These are phyloP conservation scores for Alternaria postmessia DNA, from an alignment of 2,329 filamentous ascomycete species.

Conservation along the genomic window DNA sequence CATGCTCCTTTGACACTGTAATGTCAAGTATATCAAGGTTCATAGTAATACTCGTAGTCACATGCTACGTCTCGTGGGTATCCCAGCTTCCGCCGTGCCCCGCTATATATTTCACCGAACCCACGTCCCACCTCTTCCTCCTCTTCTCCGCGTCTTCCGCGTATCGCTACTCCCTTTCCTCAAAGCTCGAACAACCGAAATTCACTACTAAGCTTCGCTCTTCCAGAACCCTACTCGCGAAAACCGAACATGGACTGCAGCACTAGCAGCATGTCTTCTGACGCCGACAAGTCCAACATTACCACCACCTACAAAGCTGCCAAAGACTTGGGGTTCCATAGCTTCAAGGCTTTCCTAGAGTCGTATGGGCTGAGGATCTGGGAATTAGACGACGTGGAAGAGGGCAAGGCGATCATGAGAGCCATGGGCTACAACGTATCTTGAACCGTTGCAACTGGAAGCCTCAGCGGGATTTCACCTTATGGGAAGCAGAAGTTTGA, in stretches of 20 bases:
- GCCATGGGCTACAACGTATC: conserved; percentile 29
- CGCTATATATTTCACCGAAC: not conserved
- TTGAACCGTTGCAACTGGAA: not conserved
- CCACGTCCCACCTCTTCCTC: no score
- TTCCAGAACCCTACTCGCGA: not conserved
- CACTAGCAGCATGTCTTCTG: conserved; percentile 9
- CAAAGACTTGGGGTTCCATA: conserved; percentile 23
- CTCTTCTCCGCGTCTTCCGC: not conserved
- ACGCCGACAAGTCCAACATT: conserved; percentile 10
- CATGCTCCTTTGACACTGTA: not conserved
- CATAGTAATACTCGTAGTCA: conserved; percentile 58
- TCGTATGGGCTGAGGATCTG: conserved; percentile 22
- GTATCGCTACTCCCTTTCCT: no score
- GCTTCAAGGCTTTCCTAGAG: conserved; percentile 26
- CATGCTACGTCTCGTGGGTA: not conserved
- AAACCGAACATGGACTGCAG: not conserved
- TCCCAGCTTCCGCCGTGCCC: not conserved
- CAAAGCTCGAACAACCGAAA: not conserved
- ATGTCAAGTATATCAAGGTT: not conserved
- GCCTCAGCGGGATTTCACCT: not conserved
- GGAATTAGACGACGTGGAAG: conserved; percentile 25
- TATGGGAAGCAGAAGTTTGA: not conserved
- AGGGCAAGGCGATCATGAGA: conserved; percentile 31
- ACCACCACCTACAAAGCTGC: conserved; percentile 17
- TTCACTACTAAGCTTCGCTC: not conserved